Base-by-base conservation (phyloP, 352 stramenopile species). In the Phytopythium mirpurense region DNA sequence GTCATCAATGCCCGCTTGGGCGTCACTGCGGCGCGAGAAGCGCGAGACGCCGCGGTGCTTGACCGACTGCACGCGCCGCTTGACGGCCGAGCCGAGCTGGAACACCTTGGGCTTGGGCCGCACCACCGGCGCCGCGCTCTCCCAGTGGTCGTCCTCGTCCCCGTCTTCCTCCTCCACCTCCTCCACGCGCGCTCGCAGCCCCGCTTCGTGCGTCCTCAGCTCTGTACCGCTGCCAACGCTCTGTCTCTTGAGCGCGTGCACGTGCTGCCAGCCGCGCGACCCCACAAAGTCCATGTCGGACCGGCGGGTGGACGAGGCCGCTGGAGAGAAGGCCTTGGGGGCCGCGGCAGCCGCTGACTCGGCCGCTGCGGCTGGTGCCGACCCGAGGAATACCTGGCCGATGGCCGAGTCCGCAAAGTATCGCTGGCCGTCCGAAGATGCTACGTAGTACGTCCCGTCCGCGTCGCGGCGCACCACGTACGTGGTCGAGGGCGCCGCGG, bases 361-460 rank as follows among this genome's bases (percentile, higher is more conserved):
- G 31, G 21, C 42, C 38, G 27, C 9, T 8, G 27, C 11, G 52
- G 29, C 31, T 15, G 56, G 51, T 3, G 51, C 52, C 16, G 60
- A 32, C 29, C 65, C 60, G 6, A 80, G 42, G 38, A 72, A 75
- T n/a, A 77, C 67, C 55, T 72, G 68, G 14, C 70, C 70, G 27
- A 81, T 81, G 7, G 70, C 60, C 51, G 70, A 73, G 57, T 78
- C 71, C 29, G 68, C 66, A 14, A 72, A 67, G 51, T 74, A 78
- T 32, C 55, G 61, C n/a, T 62, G 54, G 19, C 69, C 69, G 29
- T 64, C 64, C 0, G 70, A 73, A 4, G 67, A 65, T 3, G 70
- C 65, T 19, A 83, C 72, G 32, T 73, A 83, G 0, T 64, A 60
- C 36, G 60, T 68, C 16, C 73, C 73, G 16, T 79, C 63, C 8